phyloP scores from a whole-genome alignment of 2,329 filamentous ascomycete genomes.

The Elsinoe fawcettii region DNA sequence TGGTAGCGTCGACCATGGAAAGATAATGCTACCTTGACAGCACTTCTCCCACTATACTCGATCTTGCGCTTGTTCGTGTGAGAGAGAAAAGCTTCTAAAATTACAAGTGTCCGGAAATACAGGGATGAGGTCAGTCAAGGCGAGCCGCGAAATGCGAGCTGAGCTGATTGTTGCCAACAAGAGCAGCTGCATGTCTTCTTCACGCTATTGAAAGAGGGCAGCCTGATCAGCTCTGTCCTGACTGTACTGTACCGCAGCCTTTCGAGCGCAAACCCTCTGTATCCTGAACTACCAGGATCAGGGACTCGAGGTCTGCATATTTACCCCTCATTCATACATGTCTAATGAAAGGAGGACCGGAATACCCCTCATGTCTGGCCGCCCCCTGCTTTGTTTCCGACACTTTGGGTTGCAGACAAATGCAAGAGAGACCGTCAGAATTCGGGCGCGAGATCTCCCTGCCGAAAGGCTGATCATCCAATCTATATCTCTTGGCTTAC shows the following conservation, averaged over 20 bases:
- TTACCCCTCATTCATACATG: neutral
- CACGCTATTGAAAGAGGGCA: neutral
- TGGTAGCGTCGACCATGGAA: neutral
- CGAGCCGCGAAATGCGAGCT: neutral
- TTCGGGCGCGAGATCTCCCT: neutral
- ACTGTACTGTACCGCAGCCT: neutral
- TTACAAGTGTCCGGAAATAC: neutral
- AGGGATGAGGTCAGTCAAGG: slow-evolving; percentile 1
- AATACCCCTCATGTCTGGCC: neutral
- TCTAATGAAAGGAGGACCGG: neutral
- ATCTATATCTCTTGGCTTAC: slow-evolving; percentile 4
- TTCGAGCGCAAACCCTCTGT: neutral
- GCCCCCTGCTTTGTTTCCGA: neutral
- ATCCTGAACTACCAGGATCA: neutral
- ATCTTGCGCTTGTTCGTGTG: neutral
- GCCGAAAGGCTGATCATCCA: neutral
- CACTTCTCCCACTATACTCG: neutral
- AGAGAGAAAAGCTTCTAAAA: neutral
- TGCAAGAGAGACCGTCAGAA: neutral
- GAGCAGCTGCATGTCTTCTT: neutral
- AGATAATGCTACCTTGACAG: neutral
- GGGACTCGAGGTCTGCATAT: neutral
- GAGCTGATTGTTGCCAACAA: too few species aligned
- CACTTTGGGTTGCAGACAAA: neutral
- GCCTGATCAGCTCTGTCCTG: neutral